Evolutionary conservation across 2,329 filamentous ascomycete species (phyloP).

Genomic region (Chrysosporium queenslandicum): DNA sequence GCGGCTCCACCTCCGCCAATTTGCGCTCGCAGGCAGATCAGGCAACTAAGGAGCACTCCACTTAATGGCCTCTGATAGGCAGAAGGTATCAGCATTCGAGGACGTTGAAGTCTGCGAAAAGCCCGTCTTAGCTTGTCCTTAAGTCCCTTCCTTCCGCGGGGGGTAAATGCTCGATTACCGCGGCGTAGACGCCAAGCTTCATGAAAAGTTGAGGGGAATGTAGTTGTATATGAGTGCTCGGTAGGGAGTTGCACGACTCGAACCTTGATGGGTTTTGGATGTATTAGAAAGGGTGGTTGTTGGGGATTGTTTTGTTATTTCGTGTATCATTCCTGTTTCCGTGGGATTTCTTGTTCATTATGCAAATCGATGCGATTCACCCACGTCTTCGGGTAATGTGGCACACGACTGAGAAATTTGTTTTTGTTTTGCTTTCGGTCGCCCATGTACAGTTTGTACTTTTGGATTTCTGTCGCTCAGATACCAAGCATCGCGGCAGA

Average conservation of each 20-base stretch:
- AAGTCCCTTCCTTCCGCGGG: neutral
- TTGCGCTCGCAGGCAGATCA: constrained; percentile 81
- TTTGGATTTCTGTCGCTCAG: neutral
- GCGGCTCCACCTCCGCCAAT: constrained; percentile 68
- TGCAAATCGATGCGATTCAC: constrained; percentile 1
- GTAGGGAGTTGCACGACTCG: neutral
- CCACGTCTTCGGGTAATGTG: neutral
- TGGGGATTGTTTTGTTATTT: neutral
- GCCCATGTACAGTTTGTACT: neutral
- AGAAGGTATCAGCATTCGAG: neutral
- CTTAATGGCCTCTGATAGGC: constrained; percentile 32
- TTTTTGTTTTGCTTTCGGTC: constrained; percentile 1
- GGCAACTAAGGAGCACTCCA: constrained; percentile 53
- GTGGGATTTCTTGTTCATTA: neutral
- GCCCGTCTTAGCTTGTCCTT: neutral
- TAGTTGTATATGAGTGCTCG: neutral
- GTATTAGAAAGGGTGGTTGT: constrained; percentile 3
- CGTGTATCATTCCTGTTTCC: constrained; percentile 6
- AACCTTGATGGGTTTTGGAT: neutral
- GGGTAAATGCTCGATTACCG: neutral
- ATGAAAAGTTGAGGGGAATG: neutral
- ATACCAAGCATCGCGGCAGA: neutral
- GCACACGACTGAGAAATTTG: neutral
- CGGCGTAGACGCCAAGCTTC: neutral
- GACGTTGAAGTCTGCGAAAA: constrained; percentile 5